Evolutionary conservation across 371 early-diverging fungal genomes (phyloP), one percentile per base, ranked within the genome.

Genomic region (Conidiobolus incongruus): DNA sequence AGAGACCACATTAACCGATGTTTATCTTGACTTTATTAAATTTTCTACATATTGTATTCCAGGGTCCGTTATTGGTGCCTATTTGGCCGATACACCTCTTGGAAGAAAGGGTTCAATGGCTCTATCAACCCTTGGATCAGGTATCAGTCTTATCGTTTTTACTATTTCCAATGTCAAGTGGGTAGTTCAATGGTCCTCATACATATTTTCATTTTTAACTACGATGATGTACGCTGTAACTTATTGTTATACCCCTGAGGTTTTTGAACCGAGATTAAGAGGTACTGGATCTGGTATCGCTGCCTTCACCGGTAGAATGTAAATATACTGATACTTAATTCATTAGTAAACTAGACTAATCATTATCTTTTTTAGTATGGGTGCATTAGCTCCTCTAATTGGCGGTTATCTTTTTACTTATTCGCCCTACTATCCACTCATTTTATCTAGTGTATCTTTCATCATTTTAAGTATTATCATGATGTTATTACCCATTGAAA

Each of bases 181-280:
- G 6, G 65, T 68, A 2, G 75, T 75, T 56, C 59, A 76, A 1
- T 40, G 66, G 4, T 71, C 74, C 13, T 72, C 75, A 1, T 75
- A 80, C 0, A 52, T 70, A 1, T 68, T 80, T 15, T 68, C 71
- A 0, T 69, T 84, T 19, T 56, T 81, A 17, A 72, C 72, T 30
- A 82, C 82, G 1, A 49, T 81, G 17, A 66, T 81, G 51, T 88
- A 83, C 52, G 88, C 84, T 2, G 77, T 77, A 20, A 69, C 75
- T 5, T 87, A 87, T 51, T 72, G 77, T 0, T 88, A 84, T 45
- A 84, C 88, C 12, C 85, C 88, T 0, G 88, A 88, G 45, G 83
- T 81, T 17, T 88, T 88, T 52, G 69, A 69, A n/a, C 67, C 82
- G 0, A 58, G 63, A 8, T 65, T 77, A 12, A 66, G 88, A 6